Evolutionary conservation across 2,329 filamentous ascomycete genomes (phyloP).

Genomic region (Dothistroma pini): DNA sequence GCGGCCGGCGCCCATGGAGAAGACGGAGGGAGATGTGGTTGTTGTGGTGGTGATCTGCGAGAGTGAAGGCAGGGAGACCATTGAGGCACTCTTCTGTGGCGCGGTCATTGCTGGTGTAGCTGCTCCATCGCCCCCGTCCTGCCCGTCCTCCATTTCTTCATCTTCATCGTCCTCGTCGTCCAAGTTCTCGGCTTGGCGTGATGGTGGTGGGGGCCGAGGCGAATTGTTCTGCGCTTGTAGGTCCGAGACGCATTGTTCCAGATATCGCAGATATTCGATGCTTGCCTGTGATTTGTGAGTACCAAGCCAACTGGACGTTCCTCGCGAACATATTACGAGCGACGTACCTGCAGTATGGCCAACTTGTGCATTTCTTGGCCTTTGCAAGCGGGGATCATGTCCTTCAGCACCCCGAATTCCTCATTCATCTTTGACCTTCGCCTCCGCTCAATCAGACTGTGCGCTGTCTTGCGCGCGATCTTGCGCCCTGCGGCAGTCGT

Average conservation of each 20-base stretch:
- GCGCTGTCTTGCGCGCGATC: conserved; percentile 91
- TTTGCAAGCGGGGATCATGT: conserved; percentile 93
- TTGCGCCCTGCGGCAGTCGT: conserved; percentile 87
- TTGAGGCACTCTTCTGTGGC: conserved; percentile 20
- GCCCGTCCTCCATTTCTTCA: conserved; percentile 55
- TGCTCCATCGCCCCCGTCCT: conserved; percentile 10
- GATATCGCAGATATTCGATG: conserved; percentile 92
- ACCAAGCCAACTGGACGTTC: background rate
- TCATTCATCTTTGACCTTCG: conserved; percentile 98
- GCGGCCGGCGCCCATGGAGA: conserved; percentile 26
- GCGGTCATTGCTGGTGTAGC: conserved; percentile 35
- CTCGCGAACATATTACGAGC: background rate
- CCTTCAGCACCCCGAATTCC: conserved; percentile 88
- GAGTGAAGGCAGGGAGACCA: conserved; percentile 39
- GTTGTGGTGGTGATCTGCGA: conserved; percentile 43
- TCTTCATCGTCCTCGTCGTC: conserved; percentile 48
- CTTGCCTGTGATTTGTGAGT: conserved; percentile 61
- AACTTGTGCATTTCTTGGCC: conserved; percentile 97
- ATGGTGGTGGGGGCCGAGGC: conserved; percentile 23
- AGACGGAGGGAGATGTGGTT: conserved; percentile 29
- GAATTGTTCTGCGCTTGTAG: conserved; percentile 59
- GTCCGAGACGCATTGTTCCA: conserved; percentile 81
- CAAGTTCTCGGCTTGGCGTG: conserved; percentile 37
- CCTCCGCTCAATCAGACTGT: conserved; percentile 88
- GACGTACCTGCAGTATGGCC: conserved; percentile 79